Conservation (phyloP, 2,329 filamentous ascomycete genomes). For the Claviceps sp. region DNA sequence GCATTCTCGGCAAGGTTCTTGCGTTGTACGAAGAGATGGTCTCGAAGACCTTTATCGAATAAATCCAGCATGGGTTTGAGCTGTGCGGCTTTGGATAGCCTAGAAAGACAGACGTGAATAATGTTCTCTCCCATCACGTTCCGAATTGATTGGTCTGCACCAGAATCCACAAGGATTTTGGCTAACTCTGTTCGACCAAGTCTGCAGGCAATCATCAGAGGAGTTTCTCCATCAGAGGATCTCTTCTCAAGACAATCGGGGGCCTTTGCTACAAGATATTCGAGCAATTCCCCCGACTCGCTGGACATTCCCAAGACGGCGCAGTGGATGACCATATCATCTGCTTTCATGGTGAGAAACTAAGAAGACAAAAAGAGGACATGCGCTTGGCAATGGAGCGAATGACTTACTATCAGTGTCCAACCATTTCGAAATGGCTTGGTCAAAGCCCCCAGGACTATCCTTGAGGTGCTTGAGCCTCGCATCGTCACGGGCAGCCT, state of each 20-base stretch:
- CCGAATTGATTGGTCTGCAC: conserved; percentile 54
- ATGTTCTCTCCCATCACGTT: conserved; percentile 52
- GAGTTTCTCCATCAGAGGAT: conserved; percentile 45
- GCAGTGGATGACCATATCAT: conserved; percentile 52
- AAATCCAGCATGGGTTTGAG: conserved; percentile 39
- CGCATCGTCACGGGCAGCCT: conserved; percentile 45
- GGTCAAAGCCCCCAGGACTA: conserved; percentile 48
- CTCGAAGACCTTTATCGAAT: conserved; percentile 42
- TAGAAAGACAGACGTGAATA: conserved; percentile 42
- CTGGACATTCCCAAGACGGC: conserved; percentile 36
- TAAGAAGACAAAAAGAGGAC: background rate
- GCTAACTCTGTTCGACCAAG: conserved; percentile 39
- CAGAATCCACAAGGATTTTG: conserved; percentile 49
- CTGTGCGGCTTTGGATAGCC: conserved; percentile 18
- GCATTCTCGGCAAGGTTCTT: conserved; percentile 36
- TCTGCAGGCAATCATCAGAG: conserved; percentile 53
- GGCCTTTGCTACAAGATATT: conserved; percentile 49
- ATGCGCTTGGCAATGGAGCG: conserved; percentile 13
- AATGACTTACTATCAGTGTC: conserved; percentile 36
- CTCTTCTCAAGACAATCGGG: conserved; percentile 52
- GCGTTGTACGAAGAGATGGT: conserved; percentile 45
- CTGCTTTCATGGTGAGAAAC: conserved; percentile 21
- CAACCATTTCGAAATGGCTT: conserved; percentile 49
- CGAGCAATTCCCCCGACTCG: conserved; percentile 40
- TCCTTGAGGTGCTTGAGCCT: conserved; percentile 48